Evolutionary conservation across 2,329 filamentous ascomycete species (phyloP), one percentile per base, ranked within the genome.

Genomic region (Alternaria brassicicola): DNA sequence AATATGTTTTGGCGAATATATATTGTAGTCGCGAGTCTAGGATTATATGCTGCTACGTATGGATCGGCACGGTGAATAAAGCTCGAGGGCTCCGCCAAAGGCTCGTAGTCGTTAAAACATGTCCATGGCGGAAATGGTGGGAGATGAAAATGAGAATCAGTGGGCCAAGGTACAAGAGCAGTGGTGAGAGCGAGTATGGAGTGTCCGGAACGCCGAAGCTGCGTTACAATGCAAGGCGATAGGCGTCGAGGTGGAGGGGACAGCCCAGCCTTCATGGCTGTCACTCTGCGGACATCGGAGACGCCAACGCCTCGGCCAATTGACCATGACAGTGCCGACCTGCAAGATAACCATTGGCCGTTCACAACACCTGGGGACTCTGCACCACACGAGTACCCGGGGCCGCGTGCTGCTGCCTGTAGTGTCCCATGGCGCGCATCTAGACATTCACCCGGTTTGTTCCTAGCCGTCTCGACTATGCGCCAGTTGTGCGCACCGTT

Each of bases 41-140:
- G 23, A 47, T 26, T 33, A 17, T 46, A n/a, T n/a, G n/a, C n/a
- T n/a, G n/a, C n/a, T n/a, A n/a, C n/a, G n/a, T n/a, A n/a, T n/a
- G n/a, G n/a, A n/a, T 35, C 42, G 59, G 59, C 52, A 56, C 52
- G 57, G 60, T 57, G 61, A 67, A 65, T 66, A 63, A 64, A 66
- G 67, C 65, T 66, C 46, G 64, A 57, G 54, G 67, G 68, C 69
- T 68, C 63, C 65, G 55, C 49, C 45, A 28, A 57, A 63, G 64
- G 57, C 61, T 54, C 48, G 53, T 46, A 45, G 57, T 50, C 57
- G 51, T 63, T 70, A 75, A 53, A 63, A 68, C 62, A 49, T 55
- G 43, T 60, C 58, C 65, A 68, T 68, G 43, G 42, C 47, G 55
- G 53, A 36, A 33, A 17, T 21, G 25, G 50, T 8, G 48, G 13